Conservation (phyloP, 768 basidiomycete genomes). For the Leucosporidium yakuticum region DNA sequence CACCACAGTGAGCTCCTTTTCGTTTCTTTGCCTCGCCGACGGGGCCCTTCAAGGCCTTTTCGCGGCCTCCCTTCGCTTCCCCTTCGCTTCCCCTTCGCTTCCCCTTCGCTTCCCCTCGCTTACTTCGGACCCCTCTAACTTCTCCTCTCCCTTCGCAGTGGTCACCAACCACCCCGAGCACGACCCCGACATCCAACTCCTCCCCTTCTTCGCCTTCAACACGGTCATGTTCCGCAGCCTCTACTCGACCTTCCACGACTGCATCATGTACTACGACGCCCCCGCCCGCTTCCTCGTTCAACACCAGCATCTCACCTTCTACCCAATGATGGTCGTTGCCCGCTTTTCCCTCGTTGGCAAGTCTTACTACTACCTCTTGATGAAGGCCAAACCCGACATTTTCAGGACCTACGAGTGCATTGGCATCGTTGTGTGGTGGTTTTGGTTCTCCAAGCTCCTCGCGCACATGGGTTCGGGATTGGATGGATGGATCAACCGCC, state of each 20-base stretch:
- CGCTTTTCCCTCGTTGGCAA: slow-evolving; percentile 89
- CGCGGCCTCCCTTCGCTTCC: slow-evolving; percentile 3
- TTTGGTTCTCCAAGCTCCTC: slow-evolving; percentile 69
- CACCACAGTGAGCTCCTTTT: slow-evolving; percentile 72
- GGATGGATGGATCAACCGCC: slow-evolving; percentile 45
- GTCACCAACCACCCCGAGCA: slow-evolving; percentile 97
- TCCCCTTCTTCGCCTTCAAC: slow-evolving; percentile 5
- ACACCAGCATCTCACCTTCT: slow-evolving; percentile 85
- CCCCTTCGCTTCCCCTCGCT: slow-evolving; percentile 13
- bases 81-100: slow-evolving; percentile 6
- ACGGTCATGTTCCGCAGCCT: slow-evolving; percentile 49
- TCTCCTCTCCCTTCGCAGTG: slow-evolving; percentile 50
- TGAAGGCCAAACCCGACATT: slow-evolving; percentile 53
- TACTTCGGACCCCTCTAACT: slow-evolving; percentile 1
- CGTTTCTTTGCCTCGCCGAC: background rate
- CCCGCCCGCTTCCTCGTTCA: slow-evolving; percentile 60
- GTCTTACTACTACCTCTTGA: slow-evolving; percentile 68
- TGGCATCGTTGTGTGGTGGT: slow-evolving; percentile 74
- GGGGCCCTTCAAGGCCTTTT: too few species aligned
- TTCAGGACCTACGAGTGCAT: slow-evolving; percentile 61
- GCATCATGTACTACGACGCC: slow-evolving; percentile 71
- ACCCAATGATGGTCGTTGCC: slow-evolving; percentile 76
- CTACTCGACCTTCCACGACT: slow-evolving; percentile 91
- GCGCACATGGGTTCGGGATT: slow-evolving; percentile 54
- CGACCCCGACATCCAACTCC: slow-evolving; percentile 52